A percentile compares a stretch with the other conserved stretches of the same genome.
Evolutionary conservation across 345 rosid species (phyloP).

Genomic region (Balakata baccata): DNA sequence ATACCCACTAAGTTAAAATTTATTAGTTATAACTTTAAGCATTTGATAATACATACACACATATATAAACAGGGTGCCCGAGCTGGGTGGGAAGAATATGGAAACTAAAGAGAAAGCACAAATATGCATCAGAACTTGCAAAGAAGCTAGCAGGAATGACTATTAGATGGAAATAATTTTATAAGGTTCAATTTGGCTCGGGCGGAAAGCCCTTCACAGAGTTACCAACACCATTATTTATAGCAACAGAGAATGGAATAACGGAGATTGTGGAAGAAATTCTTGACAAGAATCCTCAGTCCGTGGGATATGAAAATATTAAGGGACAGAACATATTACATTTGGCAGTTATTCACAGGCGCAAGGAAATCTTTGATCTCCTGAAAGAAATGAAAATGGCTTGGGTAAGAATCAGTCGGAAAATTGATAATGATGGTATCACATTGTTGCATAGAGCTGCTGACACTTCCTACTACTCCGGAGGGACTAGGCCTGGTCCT

Average conservation of each 20-base stretch:
- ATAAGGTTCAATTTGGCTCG: neutral
- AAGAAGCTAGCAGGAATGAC: slow-evolving; percentile 15
- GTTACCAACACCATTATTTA: slow-evolving; percentile 12
- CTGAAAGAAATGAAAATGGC: neutral
- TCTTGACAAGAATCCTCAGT: slow-evolving; percentile 8
- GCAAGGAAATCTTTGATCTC: slow-evolving; percentile 12
- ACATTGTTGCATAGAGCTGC: slow-evolving; percentile 28
- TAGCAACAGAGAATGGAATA: slow-evolving; percentile 21
- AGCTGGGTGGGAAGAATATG: neutral
- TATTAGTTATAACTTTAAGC: too few relatives aligned
- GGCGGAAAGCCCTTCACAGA: too few relatives aligned
- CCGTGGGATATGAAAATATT: slow-evolving; percentile 6
- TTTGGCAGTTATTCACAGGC: slow-evolving; percentile 21
- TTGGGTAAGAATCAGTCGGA: slow-evolving; percentile 10
- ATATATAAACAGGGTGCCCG: neutral
- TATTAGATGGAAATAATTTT: neutral
- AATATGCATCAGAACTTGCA: slow-evolving; percentile 14
- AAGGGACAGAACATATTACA: slow-evolving; percentile 24
- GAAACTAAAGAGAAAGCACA: neutral
- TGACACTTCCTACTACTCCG: slow-evolving; percentile 5
- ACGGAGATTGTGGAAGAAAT: slow-evolving; percentile 14
- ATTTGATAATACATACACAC: too few relatives aligned
- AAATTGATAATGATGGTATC: slow-evolving; percentile 17
- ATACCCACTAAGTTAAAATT: too few relatives aligned
- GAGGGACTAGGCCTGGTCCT: slow-evolving; percentile 22